Percentiles rank a stretch among this genome's conserved stretches.
phyloP scores from a whole-genome alignment of 176 grass and related monocot species.

The Ananas comosus region DNA sequence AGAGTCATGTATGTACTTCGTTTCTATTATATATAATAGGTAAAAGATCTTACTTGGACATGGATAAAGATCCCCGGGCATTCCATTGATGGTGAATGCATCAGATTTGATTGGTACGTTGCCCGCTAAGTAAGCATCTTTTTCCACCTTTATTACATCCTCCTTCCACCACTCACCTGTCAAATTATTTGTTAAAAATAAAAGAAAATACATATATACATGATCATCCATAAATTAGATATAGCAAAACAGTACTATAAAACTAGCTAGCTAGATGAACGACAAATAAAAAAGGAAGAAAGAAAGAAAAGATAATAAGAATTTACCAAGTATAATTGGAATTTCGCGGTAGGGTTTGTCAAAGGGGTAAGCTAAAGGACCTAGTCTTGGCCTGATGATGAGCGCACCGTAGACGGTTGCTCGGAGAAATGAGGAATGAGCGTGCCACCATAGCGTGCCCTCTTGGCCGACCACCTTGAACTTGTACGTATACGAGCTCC shows the following conservation, averaged over 20 bases:
- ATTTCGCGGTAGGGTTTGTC: conserved; percentile 47
- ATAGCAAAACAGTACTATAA: no score
- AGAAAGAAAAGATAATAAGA: neutral
- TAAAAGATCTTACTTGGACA: conserved; percentile 19
- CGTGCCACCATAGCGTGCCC: conserved; percentile 89
- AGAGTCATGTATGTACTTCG: no score
- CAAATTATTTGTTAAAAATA: conserved; percentile 17
- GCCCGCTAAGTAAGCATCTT: conserved; percentile 28
- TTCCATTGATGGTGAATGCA: conserved; percentile 43
- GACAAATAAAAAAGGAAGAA: no score
- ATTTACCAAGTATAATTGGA: conserved; percentile 35
- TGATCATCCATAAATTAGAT: no score
- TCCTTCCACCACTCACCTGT: conserved; percentile 57
- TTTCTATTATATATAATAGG: no score
- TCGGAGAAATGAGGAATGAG: conserved; percentile 42
- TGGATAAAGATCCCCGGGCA: conserved; percentile 36
- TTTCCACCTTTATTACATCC: conserved; percentile 41
- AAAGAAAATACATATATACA: neutral
- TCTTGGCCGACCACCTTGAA: conserved; percentile 56
- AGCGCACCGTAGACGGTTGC: conserved; percentile 65
- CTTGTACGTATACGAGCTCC: conserved; percentile 42
- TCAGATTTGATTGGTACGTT: conserved; percentile 35
- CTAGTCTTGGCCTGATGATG: conserved; percentile 36
- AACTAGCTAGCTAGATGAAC: no score
- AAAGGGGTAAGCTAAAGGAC: conserved; percentile 46